phyloP scores from a whole-genome alignment of 305 asterid species.

The Fraxinus xanthoxyloides region DNA sequence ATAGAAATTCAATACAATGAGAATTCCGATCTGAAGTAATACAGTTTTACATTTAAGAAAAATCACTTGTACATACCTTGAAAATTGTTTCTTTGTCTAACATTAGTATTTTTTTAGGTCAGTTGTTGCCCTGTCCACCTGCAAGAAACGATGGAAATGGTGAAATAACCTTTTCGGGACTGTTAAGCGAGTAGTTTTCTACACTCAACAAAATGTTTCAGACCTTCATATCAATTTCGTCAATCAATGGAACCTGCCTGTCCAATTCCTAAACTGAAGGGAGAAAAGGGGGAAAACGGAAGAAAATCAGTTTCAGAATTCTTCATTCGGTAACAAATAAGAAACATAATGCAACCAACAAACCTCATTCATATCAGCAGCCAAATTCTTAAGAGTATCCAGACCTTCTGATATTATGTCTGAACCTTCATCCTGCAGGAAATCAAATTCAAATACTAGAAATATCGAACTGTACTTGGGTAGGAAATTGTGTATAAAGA shows the following conservation, averaged over 20 bases:
- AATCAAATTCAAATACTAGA: neutral
- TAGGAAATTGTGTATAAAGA: neutral
- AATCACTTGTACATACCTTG: conserved; percentile 28
- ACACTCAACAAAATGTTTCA: neutral
- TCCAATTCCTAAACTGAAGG: conserved; percentile 65
- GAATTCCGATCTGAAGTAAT: neutral
- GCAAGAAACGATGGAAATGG: conserved; percentile 14
- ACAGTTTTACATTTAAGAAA: neutral
- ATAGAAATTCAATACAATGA: neutral
- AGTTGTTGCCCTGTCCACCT: conserved; percentile 70
- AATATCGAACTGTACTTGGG: neutral
- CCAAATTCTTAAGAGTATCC: conserved; percentile 69
- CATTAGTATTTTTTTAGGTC: conserved; percentile 61
- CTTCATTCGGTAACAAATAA: neutral
- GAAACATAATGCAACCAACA: neutral
- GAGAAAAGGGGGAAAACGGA: neutral
- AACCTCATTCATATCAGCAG: conserved; percentile 86
- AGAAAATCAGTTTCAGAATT: conserved; percentile 9
- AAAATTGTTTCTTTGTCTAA: conserved; percentile 56
- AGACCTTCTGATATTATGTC: conserved; percentile 72
- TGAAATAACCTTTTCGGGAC: neutral
- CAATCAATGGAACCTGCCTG: conserved; percentile 77
- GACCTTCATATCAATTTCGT: conserved; percentile 85
- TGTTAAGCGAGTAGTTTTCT: neutral
- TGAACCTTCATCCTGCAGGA: conserved; percentile 71